Percentiles rank a stretch among this genome's conserved stretches.
phyloP scores from a whole-genome alignment of 352 stramenopile genomes.

The Globisporangium middletonii region DNA sequence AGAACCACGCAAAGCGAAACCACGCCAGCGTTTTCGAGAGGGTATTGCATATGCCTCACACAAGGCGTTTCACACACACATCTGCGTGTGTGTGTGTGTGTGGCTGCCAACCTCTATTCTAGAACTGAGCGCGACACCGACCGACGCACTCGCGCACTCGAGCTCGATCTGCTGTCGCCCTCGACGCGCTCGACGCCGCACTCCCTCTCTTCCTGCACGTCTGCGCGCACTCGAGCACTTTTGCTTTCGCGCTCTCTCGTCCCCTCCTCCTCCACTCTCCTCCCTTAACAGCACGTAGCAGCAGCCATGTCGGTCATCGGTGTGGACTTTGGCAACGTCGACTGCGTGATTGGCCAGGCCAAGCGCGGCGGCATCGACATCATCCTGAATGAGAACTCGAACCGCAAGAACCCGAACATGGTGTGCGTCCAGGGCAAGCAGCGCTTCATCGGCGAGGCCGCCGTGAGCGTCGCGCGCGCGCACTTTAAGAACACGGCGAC shows the following conservation, averaged over 20 bases:
- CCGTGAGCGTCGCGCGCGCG: constrained; percentile 86
- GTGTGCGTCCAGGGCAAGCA: constrained; percentile 88
- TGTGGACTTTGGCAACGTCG: constrained; percentile 96
- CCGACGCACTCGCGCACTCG: neutral
- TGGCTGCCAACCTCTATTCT: constrained; percentile 18
- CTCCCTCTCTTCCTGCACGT: neutral
- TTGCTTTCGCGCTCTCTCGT: constrained; percentile 4
- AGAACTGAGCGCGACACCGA: constrained; percentile 12
- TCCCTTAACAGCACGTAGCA: neutral
- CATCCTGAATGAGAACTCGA: constrained; percentile 99
- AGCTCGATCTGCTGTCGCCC: too few species aligned
- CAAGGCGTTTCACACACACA: too few species aligned
- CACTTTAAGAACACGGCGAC: constrained; percentile 99
- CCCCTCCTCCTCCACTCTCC: constrained; percentile 2
- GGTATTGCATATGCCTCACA: too few species aligned
- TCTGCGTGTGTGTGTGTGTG: neutral
- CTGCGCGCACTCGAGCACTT: constrained; percentile 6
- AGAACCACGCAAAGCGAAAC: neutral
- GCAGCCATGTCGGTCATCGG: constrained; percentile 94
- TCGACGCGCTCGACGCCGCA: neutral
- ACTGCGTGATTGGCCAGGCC: constrained; percentile 95
- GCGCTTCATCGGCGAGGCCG: constrained; percentile 92
- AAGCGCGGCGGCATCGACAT: constrained; percentile 97
- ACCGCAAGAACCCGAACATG: constrained; percentile 96
- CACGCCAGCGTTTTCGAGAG: too few species aligned